These are phyloP conservation scores for Epichloe hybrida DNA, from an alignment of 2,329 filamentous ascomycete species.

Conservation along the genomic window DNA sequence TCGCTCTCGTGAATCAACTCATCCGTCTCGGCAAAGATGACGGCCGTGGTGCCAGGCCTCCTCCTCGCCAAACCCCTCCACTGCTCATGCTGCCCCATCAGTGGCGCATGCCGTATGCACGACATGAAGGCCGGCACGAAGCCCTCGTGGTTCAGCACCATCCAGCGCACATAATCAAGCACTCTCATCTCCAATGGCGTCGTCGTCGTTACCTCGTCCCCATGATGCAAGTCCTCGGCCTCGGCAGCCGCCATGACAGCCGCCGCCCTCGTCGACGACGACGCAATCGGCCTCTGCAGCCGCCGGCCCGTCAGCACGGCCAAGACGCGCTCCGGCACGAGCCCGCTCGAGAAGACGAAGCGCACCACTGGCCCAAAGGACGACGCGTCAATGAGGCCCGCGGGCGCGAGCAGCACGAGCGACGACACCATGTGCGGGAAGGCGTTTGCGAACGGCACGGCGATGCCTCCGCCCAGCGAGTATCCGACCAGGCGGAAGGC, in stretches of 20 bases:
- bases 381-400: constrained; percentile 53
- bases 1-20: constrained; percentile 38
- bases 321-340: constrained; percentile 39
- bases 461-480: constrained; percentile 69
- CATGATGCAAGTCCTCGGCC: constrained; percentile 22
- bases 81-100: constrained; percentile 36
- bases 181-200: constrained; percentile 34
- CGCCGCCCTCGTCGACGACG: constrained; percentile 13
- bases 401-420: constrained; percentile 65
- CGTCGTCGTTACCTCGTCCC: not conserved
- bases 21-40: constrained; percentile 38
- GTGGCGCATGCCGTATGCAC: constrained; percentile 38
- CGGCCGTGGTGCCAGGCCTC: constrained; percentile 29
- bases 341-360: constrained; percentile 39
- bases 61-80: constrained; percentile 34
- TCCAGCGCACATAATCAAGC: constrained; percentile 42
- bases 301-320: constrained; percentile 32
- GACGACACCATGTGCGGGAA: constrained; percentile 57
- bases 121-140: constrained; percentile 49
- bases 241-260: constrained; percentile 20
- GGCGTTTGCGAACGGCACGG: constrained; percentile 57
- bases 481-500: constrained; percentile 63
- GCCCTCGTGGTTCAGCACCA: constrained; percentile 39
- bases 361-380: constrained; percentile 37
- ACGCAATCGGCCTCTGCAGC: constrained; percentile 37